phyloP scores from a whole-genome alignment of 75 land plant genomes.

The Sequoiadendron giganteum region DNA sequence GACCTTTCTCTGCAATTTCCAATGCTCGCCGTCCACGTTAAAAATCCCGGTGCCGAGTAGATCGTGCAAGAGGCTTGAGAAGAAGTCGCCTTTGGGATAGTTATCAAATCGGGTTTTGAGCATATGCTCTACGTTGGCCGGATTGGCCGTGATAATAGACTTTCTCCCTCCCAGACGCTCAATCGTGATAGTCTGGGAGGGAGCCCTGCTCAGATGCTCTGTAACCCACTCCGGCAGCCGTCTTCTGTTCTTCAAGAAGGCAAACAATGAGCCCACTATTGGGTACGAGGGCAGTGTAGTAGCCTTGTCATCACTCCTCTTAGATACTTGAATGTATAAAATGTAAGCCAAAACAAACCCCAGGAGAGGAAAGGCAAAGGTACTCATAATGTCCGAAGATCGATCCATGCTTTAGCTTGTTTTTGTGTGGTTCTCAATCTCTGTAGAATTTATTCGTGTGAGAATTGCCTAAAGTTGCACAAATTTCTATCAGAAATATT shows the following conservation, averaged over 20 bases:
- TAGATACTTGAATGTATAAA: background rate
- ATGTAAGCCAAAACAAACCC: too few relatives aligned
- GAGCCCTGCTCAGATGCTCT: conserved; percentile 39
- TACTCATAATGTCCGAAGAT: too few relatives aligned
- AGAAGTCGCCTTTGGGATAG: conserved; percentile 22
- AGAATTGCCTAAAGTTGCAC: too few relatives aligned
- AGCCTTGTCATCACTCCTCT: background rate
- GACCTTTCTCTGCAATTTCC: conserved; percentile 18
- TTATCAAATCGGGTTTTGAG: conserved; percentile 22
- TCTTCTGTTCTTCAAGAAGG: conserved; percentile 31
- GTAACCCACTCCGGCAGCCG: conserved; percentile 57
- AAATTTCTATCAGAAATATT: too few relatives aligned
- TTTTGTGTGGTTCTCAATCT: too few relatives aligned
- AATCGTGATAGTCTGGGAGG: conserved; percentile 44
- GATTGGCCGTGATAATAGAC: conserved; percentile 43
- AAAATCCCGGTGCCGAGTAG: background rate
- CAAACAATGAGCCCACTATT: conserved; percentile 36
- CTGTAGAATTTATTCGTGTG: too few relatives aligned
- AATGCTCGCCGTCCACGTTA: background rate
- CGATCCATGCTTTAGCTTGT: too few relatives aligned
- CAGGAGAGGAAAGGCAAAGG: too few relatives aligned
- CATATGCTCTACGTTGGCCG: conserved; percentile 66
- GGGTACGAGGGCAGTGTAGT: conserved; percentile 18
- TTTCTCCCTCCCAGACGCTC: conserved; percentile 32
- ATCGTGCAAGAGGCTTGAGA: background rate